These are phyloP conservation scores for Penicillium roqueforti DNA, from an alignment of 495 filamentous ascomycete species.

Conservation along the genomic window DNA sequence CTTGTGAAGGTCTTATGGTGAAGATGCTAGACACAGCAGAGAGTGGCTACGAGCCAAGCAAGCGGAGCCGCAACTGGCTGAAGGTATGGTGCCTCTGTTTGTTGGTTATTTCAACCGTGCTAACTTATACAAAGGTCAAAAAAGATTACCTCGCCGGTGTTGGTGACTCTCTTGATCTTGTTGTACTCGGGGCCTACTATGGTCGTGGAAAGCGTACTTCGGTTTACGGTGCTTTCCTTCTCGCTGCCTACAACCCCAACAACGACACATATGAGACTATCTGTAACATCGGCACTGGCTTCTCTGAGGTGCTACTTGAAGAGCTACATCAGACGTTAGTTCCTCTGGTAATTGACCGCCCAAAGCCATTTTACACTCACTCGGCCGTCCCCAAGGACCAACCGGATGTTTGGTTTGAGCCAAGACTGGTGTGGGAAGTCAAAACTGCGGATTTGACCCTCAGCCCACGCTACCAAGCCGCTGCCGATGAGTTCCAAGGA, in stretches of 20 bases:
- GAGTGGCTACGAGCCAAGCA: constrained; percentile 91
- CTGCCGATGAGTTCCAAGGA: constrained; percentile 53
- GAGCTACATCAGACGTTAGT: constrained; percentile 71
- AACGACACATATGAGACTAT: constrained; percentile 85
- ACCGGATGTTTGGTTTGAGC: constrained; percentile 98
- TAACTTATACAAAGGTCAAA: constrained; percentile 59
- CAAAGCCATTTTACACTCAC: constrained; percentile 93
- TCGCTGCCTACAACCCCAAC: constrained; percentile 84
- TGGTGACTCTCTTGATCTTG: constrained; percentile 93
- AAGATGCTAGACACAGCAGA: constrained; percentile 95
- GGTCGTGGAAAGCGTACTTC: constrained; percentile 93
- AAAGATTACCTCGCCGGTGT: constrained; percentile 94
- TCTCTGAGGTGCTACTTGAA: constrained; percentile 82
- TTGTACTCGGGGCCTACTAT: constrained; percentile 91
- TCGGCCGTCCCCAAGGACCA: constrained; percentile 80
- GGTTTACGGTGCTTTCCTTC: constrained; percentile 89
- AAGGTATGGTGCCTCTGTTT: constrained; percentile 56
- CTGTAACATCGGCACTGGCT: constrained; percentile 98
- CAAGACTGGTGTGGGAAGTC: constrained; percentile 92
- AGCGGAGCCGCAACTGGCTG: constrained; percentile 94
- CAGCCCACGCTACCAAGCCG: constrained; percentile 85
- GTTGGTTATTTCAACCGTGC: not conserved
- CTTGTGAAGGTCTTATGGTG: constrained; percentile 96
- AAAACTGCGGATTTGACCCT: constrained; percentile 94
- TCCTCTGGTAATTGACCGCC: constrained; percentile 71